Conservation (phyloP, 257 asterid genomes). For the Petunia axillaris region DNA sequence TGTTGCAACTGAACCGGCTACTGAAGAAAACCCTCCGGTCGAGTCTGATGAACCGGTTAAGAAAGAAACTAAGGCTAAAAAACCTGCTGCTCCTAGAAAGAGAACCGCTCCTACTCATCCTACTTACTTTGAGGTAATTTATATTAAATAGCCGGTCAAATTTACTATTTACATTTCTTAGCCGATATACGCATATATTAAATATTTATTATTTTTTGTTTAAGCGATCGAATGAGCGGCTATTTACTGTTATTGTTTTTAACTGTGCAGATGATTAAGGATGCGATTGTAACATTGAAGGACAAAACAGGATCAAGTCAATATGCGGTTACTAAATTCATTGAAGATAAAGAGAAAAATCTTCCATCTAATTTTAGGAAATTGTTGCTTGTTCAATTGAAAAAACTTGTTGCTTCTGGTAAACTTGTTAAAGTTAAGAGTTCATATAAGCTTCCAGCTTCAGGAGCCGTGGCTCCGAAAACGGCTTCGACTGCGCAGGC, state of each 20-base stretch:
- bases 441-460: conserved; percentile 59
- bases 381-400: conserved; percentile 69
- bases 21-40: conserved; percentile 33
- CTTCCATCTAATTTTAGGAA: conserved; percentile 76
- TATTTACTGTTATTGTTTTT: no score
- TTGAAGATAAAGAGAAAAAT: conserved; percentile 70
- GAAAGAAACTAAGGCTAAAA: conserved; percentile 52
- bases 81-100: conserved; percentile 61
- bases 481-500: conserved; percentile 29
- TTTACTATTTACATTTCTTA: neutral
- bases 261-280: conserved; percentile 72
- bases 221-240: no score
- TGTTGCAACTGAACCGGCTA: conserved; percentile 30
- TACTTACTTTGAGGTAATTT: conserved; percentile 74
- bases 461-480: conserved; percentile 36
- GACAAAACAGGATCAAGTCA: conserved; percentile 86
- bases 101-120: conserved; percentile 57
- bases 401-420: conserved; percentile 62
- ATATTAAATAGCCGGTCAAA: no score
- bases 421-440: conserved; percentile 71
- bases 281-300: conserved; percentile 70
- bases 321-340: conserved; percentile 68
- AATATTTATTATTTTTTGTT: no score
- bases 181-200: no score
- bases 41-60: conserved; percentile 43